Percentiles rank a stretch among this genome's conserved stretches.
These are phyloP conservation scores for Saccharomycopsis oosterbeekiorum DNA, from an alignment of 805 yeast genomes.

Conservation along the genomic window DNA sequence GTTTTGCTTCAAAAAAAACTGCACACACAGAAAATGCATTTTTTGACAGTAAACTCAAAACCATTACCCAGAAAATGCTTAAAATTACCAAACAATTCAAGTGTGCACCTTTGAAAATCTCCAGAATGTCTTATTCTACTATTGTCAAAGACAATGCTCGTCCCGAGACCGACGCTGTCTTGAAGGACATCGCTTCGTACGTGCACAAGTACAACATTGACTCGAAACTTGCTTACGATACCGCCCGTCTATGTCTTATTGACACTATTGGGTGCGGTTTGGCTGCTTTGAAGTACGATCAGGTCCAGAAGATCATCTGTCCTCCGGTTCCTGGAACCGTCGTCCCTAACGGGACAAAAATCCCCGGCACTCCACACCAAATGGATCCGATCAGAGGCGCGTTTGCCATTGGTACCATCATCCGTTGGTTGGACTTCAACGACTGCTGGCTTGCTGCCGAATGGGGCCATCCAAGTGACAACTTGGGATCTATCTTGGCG, in stretches of 20 bases:
- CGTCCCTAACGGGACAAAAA: slow-evolving; percentile 46
- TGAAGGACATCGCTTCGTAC: slow-evolving; percentile 40
- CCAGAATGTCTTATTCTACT: neutral
- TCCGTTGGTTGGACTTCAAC: slow-evolving; percentile 53
- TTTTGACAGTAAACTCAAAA: neutral
- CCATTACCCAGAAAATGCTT: neutral
- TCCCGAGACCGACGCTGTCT: slow-evolving; percentile 41
- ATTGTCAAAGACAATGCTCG: slow-evolving; percentile 38
- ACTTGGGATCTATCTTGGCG: slow-evolving; percentile 48
- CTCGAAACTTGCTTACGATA: slow-evolving; percentile 39
- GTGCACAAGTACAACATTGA: slow-evolving; percentile 37
- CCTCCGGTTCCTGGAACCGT: slow-evolving; percentile 50
- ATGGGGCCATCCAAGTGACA: slow-evolving; percentile 62
- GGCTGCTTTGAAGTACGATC: slow-evolving; percentile 45
- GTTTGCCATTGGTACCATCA: slow-evolving; percentile 45
- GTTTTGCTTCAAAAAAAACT: neutral
- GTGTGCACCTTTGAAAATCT: neutral
- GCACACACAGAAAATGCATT: neutral
- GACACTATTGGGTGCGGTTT: slow-evolving; percentile 55
- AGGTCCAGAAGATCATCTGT: slow-evolving; percentile 38
- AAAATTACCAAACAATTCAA: neutral
- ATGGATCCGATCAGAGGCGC: slow-evolving; percentile 52
- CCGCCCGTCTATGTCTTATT: slow-evolving; percentile 45
- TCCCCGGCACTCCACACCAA: slow-evolving; percentile 41
- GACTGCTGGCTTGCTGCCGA: slow-evolving; percentile 65